Conservation (phyloP, 345 rosid species). For the Brassica rapa region DNA sequence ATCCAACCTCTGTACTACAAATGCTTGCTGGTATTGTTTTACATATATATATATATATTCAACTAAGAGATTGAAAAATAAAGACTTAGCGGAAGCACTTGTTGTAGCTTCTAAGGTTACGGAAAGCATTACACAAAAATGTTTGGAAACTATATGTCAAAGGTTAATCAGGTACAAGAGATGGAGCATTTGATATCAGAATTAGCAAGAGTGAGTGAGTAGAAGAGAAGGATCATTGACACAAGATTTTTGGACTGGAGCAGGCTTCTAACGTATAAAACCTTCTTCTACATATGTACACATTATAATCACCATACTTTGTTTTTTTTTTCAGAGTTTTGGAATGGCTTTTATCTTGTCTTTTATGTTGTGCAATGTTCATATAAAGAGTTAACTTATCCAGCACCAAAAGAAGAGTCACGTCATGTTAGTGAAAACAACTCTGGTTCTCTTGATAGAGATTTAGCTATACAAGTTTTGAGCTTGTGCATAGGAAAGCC, state of each 20-base stretch:
- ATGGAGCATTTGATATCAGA: conserved; percentile 60
- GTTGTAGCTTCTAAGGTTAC: too few species aligned
- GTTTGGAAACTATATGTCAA: too few species aligned
- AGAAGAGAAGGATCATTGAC: conserved; percentile 55
- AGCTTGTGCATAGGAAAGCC: too few species aligned
- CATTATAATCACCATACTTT: neutral
- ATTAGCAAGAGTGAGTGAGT: conserved; percentile 51
- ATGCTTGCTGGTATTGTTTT: too few species aligned
- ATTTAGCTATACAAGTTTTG: too few species aligned
- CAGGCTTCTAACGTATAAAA: conserved; percentile 50
- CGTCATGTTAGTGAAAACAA: neutral
- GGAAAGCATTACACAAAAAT: too few species aligned
- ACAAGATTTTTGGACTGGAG: conserved; percentile 55
- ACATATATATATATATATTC: too few species aligned
- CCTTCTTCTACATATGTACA: neutral
- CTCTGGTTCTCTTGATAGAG: neutral
- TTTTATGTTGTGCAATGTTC: conserved; percentile 46
- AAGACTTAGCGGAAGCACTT: too few species aligned
- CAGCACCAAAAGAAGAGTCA: conserved; percentile 36
- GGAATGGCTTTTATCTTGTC: neutral
- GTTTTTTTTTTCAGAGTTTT: neutral
- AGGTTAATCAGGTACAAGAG: too few species aligned
- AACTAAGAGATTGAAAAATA: too few species aligned
- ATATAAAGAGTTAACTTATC: conserved; percentile 55
- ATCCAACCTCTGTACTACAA: too few species aligned